phyloP scores from a whole-genome alignment of 2,329 filamentous ascomycete species.

The Aspergillus novofumigatus region DNA sequence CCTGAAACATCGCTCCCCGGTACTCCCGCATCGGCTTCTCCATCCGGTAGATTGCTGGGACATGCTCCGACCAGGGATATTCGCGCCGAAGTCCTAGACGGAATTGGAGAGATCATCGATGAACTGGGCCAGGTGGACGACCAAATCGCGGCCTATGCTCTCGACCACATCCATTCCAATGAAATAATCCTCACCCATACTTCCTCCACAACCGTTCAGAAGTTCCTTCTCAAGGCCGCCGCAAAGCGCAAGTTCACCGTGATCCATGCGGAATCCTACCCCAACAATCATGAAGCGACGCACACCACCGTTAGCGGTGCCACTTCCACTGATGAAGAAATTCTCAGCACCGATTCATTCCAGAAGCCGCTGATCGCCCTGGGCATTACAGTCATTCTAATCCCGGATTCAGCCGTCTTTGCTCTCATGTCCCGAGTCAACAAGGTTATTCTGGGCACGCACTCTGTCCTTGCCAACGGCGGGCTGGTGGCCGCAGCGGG shows the following conservation, averaged over 20 bases:
- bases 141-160: conserved; percentile 81
- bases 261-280: conserved; percentile 71
- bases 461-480: conserved; percentile 83
- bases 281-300: conserved; percentile 63
- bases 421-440: conserved; percentile 93
- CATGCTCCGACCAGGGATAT: conserved; percentile 56
- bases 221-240: conserved; percentile 82
- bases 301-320: conserved; percentile 59
- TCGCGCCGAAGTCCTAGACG: conserved; percentile 85
- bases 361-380: conserved; percentile 72
- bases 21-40: conserved; percentile 32
- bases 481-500: conserved; percentile 80
- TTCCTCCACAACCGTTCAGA: conserved; percentile 80
- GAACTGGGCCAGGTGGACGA: conserved; percentile 91
- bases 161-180: conserved; percentile 88
- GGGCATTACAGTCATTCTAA: conserved; percentile 76
- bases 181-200: conserved; percentile 89
- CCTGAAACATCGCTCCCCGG: conserved; percentile 41
- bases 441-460: conserved; percentile 88
- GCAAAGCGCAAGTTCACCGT: conserved; percentile 89
- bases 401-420: conserved; percentile 81
- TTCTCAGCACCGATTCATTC: conserved; percentile 51
- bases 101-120: conserved; percentile 93
- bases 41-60: conserved; percentile 29
- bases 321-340: conserved; percentile 46